Evolutionary conservation across 2,329 filamentous ascomycete species (phyloP), one percentile per base, ranked within the genome.

Genomic region (Claviceps cyperi): DNA sequence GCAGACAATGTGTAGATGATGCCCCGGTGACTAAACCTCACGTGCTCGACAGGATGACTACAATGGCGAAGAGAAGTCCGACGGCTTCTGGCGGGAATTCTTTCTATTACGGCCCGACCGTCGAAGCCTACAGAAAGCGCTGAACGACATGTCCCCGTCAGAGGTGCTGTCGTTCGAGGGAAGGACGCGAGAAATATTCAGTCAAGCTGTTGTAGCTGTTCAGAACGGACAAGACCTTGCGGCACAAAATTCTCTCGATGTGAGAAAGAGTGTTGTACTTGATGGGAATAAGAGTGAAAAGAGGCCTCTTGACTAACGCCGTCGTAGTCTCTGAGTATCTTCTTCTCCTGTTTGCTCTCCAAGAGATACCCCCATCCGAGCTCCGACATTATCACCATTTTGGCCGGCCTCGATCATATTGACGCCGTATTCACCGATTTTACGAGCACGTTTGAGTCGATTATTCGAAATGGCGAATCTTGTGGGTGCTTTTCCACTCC

Each of bases 321-420:
- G 38, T 15, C 8, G 3, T 65, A 97, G 86, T 97, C 90, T 53
- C 76, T 97, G 62, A 89, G 84, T 65, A 82, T 86, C 46, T 96
- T 97, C 67, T 76, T 98, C 62, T 82, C 83, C 47, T 81, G 81
- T 50, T 77, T 94, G 17, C 73, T 97, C 54, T 78, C 79, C 51
- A 98, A 97, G 69, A 88, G 84, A 64, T 98, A 94, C 66, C 89
- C 86, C 22, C 96, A 96, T 60, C 86, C 90, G 5, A 96, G 89
- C 65, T 92, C 92, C 47, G 92, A 97, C 66, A 85, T 96, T 58
- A 95, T 98, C 61, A 81, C 83, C 51, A 76, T 97, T 36, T 76
- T 98, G 46, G 87, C 90, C 4, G 92, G 92, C 5, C 77, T 98
- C 48, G 84, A 96, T 69, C 77, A 88, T 58, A 85, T 95, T 46